Evolutionary conservation across 257 asterid genomes (phyloP).

Genomic region (Solanum habrochaites): DNA sequence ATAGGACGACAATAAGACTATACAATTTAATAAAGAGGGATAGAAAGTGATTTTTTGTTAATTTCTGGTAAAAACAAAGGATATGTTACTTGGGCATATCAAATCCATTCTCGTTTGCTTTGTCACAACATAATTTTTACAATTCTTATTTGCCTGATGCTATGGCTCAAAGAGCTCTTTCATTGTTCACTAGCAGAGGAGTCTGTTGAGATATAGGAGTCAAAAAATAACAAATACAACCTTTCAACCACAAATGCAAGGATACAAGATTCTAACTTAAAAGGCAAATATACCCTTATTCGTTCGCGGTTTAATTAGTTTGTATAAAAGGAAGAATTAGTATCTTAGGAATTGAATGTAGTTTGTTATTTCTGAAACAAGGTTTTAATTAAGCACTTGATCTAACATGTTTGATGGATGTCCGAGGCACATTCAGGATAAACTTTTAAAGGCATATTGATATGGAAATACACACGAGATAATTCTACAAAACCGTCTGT

Average conservation of each 20-base stretch:
- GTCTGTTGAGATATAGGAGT: background rate
- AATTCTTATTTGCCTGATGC: background rate
- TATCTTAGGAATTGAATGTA: background rate
- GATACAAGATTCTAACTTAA: background rate
- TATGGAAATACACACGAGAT: conserved; percentile 95
- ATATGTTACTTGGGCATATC: background rate
- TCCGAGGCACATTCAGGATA: conserved; percentile 96
- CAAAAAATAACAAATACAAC: background rate
- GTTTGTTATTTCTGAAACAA: background rate
- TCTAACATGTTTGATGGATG: conserved; percentile 87
- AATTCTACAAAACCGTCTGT: conserved; percentile 87
- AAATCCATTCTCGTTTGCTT: background rate
- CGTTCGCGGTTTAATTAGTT: background rate
- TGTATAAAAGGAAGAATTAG: background rate
- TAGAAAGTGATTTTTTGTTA: background rate
- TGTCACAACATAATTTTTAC: background rate
- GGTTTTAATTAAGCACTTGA: background rate
- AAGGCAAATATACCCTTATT: background rate
- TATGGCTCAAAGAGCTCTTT: background rate
- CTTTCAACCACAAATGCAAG: background rate
- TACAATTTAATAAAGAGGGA: no score
- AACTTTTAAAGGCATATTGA: conserved; percentile 95
- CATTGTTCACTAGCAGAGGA: background rate
- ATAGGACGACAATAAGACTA: no score
- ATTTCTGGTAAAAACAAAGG: background rate